These are phyloP conservation scores for Microbotryum scabiosae DNA, from an alignment of 1,284 basidiomycete genomes.

Conservation along the genomic window DNA sequence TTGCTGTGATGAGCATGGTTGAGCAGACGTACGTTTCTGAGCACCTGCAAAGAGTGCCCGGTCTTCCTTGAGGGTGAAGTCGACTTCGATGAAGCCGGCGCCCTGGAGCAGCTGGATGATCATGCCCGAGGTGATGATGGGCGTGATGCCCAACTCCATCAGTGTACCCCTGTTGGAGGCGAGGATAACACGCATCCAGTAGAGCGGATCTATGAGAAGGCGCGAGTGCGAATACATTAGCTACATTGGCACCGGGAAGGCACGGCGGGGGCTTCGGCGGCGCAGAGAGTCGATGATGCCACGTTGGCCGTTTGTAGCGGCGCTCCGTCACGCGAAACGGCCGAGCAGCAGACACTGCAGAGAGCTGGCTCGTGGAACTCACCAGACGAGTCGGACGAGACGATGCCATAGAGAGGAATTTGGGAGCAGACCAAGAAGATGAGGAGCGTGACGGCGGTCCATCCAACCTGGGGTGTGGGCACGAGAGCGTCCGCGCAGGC, in stretches of 20 bases:
- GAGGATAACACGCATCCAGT: conserved; percentile 99
- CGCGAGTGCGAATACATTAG: not conserved
- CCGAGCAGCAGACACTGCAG: no score
- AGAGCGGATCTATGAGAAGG: conserved; percentile 66
- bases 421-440: conserved; percentile 97
- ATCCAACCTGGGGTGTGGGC: conserved; percentile 52
- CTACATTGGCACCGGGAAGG: not conserved
- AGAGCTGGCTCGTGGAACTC: not conserved
- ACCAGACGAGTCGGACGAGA: conserved; percentile 85
- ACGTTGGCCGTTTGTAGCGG: no score
- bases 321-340: no score
- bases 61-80: conserved; percentile 95
- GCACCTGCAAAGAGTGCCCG: conserved; percentile 90
- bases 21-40: conserved; percentile 73
- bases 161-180: conserved; percentile 96
- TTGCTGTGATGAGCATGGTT: no score
- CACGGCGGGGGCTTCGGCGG: not conserved
- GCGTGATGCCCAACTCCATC: conserved; percentile 97
- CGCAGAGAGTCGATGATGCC: no score
- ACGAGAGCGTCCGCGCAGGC: not conserved
- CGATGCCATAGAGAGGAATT: conserved; percentile 90
- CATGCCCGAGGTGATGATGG: conserved; percentile 97
- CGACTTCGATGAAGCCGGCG: conserved; percentile 94
- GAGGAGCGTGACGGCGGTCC: conserved; percentile 93
- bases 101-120: conserved; percentile 99